Conservation (phyloP, 805 yeast species). For the Barnettozyma siamensis region DNA sequence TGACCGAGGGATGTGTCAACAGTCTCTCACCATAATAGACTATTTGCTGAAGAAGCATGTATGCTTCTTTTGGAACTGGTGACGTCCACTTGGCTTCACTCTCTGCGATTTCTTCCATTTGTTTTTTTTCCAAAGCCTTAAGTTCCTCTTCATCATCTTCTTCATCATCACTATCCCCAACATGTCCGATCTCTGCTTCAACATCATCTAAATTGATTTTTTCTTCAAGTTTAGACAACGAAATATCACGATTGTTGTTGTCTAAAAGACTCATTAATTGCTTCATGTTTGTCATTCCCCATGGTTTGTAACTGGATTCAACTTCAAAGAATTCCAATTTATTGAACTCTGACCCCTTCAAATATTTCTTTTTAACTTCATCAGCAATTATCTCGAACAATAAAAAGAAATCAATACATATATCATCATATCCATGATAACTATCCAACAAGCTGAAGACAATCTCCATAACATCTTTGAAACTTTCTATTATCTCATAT, state of each 20-base stretch:
- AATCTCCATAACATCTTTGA: conserved; percentile 69
- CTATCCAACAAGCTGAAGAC: conserved; percentile 74
- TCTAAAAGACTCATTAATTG: conserved; percentile 42
- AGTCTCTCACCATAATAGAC: conserved; percentile 63
- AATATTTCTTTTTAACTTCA: conserved; percentile 38
- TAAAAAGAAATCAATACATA: conserved; percentile 68
- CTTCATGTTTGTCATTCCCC: conserved; percentile 41
- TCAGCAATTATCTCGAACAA: conserved; percentile 59
- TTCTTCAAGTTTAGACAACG: conserved; percentile 27
- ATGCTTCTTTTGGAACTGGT: conserved; percentile 56
- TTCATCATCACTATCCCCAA: conserved; percentile 30
- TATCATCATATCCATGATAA: conserved; percentile 72
- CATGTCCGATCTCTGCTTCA: conserved; percentile 30
- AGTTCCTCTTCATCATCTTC: conserved; percentile 27
- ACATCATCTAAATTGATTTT: conserved; percentile 29
- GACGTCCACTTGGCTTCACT: conserved; percentile 53
- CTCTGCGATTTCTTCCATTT: conserved; percentile 19
- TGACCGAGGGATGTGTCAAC: conserved; percentile 59
- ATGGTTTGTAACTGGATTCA: conserved; percentile 22
- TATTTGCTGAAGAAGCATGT: conserved; percentile 53
- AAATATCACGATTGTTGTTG: conserved; percentile 26
- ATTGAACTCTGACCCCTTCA: conserved; percentile 18
- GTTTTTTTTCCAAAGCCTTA: conserved; percentile 19
- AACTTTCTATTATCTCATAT: conserved; percentile 49
- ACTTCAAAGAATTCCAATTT: conserved; percentile 20